phyloP scores from a whole-genome alignment of 768 basidiomycete species.

The Suillus weaverae region DNA sequence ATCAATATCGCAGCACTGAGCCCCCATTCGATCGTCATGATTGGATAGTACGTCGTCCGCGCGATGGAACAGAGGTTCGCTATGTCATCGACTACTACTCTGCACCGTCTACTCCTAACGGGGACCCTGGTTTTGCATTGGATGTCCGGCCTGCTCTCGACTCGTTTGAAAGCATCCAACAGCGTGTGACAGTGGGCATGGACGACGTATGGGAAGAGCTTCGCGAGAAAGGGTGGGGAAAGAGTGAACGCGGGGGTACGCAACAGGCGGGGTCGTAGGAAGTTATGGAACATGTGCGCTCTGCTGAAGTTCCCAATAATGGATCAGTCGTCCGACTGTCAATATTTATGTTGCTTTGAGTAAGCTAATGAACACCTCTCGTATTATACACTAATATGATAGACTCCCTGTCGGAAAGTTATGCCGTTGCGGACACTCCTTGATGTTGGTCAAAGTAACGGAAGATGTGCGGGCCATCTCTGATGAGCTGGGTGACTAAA shows the following conservation, averaged over 20 bases:
- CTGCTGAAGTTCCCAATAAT: background rate
- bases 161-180: conserved; percentile 71
- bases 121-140: conserved; percentile 91
- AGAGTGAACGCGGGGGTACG: background rate
- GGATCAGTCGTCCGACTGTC: background rate
- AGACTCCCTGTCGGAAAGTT: background rate
- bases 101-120: conserved; percentile 84
- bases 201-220: conserved; percentile 63
- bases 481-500: background rate
- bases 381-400: background rate
- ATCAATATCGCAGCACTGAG: conserved; percentile 56
- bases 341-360: background rate
- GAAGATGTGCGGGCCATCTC: background rate
- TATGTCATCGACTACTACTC: conserved; percentile 99
- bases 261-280: background rate
- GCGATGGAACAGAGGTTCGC: conserved; percentile 79
- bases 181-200: conserved; percentile 69
- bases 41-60: conserved; percentile 87
- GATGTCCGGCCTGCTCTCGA: conserved; percentile 97
- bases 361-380: background rate
- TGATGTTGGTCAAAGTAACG: background rate
- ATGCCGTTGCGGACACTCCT: background rate
- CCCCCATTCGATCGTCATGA: conserved; percentile 98
- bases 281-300: background rate
- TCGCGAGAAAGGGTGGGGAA: conserved; percentile 30